Evolutionary conservation across 306 rosid species (phyloP).

Genomic region (Sicyos edulis): DNA sequence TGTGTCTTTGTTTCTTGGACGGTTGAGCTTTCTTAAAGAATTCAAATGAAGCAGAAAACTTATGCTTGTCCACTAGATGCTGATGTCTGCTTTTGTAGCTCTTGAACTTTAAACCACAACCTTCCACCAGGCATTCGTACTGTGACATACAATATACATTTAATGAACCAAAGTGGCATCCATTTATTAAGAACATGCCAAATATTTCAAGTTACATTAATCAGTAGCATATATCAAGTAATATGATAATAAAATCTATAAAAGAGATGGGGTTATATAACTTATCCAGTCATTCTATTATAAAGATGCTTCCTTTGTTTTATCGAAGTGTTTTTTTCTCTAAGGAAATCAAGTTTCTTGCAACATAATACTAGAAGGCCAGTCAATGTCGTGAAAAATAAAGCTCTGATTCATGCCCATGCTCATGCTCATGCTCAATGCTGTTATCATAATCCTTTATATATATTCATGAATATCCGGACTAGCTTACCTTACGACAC

Average conservation of each 20-base stretch:
- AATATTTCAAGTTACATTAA: background rate
- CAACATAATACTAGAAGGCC: background rate
- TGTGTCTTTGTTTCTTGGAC: conserved; percentile 72
- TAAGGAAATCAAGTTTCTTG: background rate
- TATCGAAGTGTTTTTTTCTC: too few relatives aligned
- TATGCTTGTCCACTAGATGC: conserved; percentile 91
- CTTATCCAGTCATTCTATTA: background rate
- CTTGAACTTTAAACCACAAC: conserved; percentile 83
- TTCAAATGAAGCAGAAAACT: conserved; percentile 68
- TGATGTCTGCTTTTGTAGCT: conserved; percentile 66
- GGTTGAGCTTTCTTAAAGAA: conserved; percentile 60
- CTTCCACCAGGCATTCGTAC: conserved; percentile 92
- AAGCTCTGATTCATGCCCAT: background rate
- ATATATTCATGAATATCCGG: too few relatives aligned
- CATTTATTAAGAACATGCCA: background rate
- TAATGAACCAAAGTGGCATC: background rate
- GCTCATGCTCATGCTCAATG: background rate
- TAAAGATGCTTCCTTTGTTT: background rate
- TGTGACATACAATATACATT: conserved; percentile 25
- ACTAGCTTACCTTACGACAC: too few relatives aligned
- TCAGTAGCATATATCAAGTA: conserved; percentile 14
- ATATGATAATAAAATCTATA: background rate
- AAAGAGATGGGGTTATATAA: background rate
- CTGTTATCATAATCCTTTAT: background rate
- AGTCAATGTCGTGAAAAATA: background rate